Evolutionary conservation across 2,329 filamentous ascomycete species (phyloP).

Genomic region (Botrytis sinoallii): DNA sequence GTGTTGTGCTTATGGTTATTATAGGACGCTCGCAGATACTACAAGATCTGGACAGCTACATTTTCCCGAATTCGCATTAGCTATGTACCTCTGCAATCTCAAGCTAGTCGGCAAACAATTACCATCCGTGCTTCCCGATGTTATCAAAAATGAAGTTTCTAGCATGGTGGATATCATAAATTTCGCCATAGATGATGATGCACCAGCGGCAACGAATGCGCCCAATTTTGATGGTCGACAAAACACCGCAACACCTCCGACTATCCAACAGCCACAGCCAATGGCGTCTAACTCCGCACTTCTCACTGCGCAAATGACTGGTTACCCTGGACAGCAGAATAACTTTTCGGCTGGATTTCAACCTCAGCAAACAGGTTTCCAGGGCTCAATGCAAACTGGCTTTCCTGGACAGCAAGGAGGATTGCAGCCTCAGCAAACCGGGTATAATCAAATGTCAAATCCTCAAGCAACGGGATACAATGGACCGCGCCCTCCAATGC

Average conservation of each 20-base stretch:
- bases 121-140: constrained; percentile 72
- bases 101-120: constrained; percentile 83
- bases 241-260: constrained; percentile 49
- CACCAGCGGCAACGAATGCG: constrained; percentile 56
- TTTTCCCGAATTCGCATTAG: constrained; percentile 94
- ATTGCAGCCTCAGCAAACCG: constrained; percentile 67
- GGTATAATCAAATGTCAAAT: constrained; percentile 61
- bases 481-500: constrained; percentile 76
- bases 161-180: constrained; percentile 99
- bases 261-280: constrained; percentile 67
- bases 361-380: constrained; percentile 43
- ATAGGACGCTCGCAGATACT: constrained; percentile 86
- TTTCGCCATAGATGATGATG: constrained; percentile 81
- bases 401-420: constrained; percentile 57
- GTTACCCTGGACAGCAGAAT: constrained; percentile 56
- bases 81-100: constrained; percentile 98
- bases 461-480: constrained; percentile 76
- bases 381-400: constrained; percentile 49
- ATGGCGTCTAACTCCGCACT: constrained; percentile 70
- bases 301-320: constrained; percentile 65
- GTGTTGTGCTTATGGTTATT: constrained; percentile 28
- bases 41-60: constrained; percentile 94
- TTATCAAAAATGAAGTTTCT: constrained; percentile 92
- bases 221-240: constrained; percentile 65
- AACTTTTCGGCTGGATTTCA: constrained; percentile 43